Evolutionary conservation across 1,284 basidiomycete species (phyloP), one percentile per base, ranked within the genome.

Genomic region (Leccinum colubrinum): DNA sequence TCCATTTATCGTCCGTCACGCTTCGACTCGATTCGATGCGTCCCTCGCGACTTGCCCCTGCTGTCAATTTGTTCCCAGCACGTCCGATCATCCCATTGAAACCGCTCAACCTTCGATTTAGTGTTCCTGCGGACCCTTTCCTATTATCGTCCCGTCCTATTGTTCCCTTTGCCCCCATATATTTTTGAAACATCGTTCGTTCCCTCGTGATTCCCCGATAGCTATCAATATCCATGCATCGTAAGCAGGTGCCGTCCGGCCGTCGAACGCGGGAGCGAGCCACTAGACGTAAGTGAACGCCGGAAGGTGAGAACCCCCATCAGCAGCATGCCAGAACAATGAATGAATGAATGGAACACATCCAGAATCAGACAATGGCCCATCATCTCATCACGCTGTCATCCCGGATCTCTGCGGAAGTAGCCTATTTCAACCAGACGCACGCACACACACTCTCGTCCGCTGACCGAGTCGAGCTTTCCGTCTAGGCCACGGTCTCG

Each of bases 261-360:
- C 72, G 63, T 72, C 54, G 56, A 66, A 63, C 68, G 64, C 74
- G 71, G 71, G 64, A 76, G 71, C 71, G 71, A 72, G 68, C 64
- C 62, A 66, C 64, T 54, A 61, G 64, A 73, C 72, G 73, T 73
- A 73, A 73, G 67, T 72, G 70, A 72, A 70, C 64, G 50, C 60
- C 69, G 66, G 64, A 66, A 71, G 58, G 62, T 65, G 70, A 60
- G 62, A 48, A 48, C 63, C 72, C 58, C 62, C 62, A 71, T 71
- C 67, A 70, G 51, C 55, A 60, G 58, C 65, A 60, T 33, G 60
- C 59, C 67, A 71, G 59, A 68, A 61, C 62, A 61, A 74, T 63
- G 56, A 68, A 72, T 63, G 56, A 68, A 72, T 74, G 60, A 63
- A 67, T 65, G 33, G 64, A 69, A 70, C 41, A 17, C 63, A 58